These are phyloP conservation scores for Fusarium proliferatum DNA, from an alignment of 2,329 filamentous ascomycete genomes.

Conservation along the genomic window DNA sequence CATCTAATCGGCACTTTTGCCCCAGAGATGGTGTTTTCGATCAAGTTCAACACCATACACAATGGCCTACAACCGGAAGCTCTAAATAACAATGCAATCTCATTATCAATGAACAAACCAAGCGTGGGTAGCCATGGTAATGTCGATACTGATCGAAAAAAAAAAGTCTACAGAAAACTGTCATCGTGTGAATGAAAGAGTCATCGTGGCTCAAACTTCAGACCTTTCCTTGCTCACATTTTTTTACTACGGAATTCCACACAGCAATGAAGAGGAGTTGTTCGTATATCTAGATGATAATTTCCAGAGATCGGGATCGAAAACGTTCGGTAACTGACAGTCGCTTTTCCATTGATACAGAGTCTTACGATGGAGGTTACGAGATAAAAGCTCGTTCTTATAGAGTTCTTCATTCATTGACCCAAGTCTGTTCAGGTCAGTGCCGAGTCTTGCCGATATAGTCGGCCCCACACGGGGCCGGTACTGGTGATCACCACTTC, in stretches of 20 bases:
- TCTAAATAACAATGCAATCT: neutral
- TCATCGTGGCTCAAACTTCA: neutral
- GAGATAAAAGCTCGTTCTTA: neutral
- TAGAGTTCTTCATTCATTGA: neutral
- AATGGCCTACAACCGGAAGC: neutral
- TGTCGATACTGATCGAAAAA: neutral
- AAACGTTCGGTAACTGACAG: neutral
- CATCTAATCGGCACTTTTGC: neutral
- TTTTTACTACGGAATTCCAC: neutral
- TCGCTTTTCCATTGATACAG: no score
- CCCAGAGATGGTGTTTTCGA: neutral
- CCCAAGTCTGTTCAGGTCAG: neutral
- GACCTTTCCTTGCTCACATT: neutral
- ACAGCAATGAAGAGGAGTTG: neutral
- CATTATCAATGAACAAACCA: neutral
- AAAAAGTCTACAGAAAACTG: neutral
- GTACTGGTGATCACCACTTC: neutral
- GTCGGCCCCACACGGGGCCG: neutral
- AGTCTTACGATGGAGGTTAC: neutral
- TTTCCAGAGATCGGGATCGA: neutral
- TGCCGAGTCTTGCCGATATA: neutral
- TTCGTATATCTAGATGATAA: neutral
- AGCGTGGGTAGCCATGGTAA: neutral
- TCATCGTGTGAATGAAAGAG: neutral
- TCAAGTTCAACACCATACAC: neutral